phyloP scores from a whole-genome alignment of 176 grass and related monocot genomes.

The Avena eriantha region DNA sequence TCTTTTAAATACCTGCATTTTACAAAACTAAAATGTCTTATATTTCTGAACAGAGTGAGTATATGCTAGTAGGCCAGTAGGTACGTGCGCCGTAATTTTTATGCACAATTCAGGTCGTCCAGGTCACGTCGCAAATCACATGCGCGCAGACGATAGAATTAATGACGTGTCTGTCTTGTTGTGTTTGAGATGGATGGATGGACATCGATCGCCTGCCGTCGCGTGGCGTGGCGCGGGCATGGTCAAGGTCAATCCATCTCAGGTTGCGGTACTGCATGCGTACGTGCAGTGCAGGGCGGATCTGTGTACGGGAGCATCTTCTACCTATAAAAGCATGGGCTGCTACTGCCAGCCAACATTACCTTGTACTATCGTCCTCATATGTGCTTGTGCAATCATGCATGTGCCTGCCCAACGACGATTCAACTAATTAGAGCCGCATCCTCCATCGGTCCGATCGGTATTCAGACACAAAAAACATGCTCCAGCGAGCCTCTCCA shows the following conservation, averaged over 20 bases:
- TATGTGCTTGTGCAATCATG: not conserved
- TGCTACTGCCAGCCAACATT: not conserved
- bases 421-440: too few species aligned
- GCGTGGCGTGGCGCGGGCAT: not conserved
- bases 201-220: not conserved
- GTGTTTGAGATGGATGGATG: not conserved
- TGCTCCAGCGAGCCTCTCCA: too few species aligned
- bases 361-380: not conserved
- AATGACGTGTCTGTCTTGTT: not conserved
- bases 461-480: too few species aligned
- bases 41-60: too few species aligned
- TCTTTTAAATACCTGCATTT: too few species aligned
- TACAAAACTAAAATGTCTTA: too few species aligned
- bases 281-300: not conserved
- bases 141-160: not conserved
- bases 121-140: not conserved
- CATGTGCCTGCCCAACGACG: too few species aligned
- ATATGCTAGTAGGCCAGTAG: too few species aligned
- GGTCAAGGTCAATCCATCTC: not conserved
- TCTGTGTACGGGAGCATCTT: not conserved
- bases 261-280: not conserved
- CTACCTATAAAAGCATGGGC: not conserved
- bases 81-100: too few species aligned
- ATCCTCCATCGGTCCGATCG: too few species aligned
- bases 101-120: not conserved